Percentiles rank a stretch among this genome's conserved stretches.
These are phyloP conservation scores for Spizellomyces sp. DNA, from an alignment of 192 early-diverging fungal species.

Conservation along the genomic window DNA sequence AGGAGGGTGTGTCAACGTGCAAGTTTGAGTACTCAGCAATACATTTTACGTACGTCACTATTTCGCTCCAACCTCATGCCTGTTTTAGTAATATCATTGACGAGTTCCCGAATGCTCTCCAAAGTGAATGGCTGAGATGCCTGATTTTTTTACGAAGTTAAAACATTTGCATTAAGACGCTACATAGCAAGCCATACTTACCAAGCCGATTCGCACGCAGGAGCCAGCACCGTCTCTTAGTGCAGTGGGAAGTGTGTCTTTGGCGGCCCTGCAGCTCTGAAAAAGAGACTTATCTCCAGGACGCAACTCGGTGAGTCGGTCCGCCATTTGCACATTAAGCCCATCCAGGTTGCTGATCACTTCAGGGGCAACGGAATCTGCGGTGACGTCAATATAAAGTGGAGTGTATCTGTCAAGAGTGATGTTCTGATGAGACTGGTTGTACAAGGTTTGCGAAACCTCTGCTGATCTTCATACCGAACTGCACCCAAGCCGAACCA, in stretches of 20 bases:
- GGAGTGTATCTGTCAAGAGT: slow-evolving; percentile 21
- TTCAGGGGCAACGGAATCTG: slow-evolving; percentile 9
- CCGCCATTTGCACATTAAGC: slow-evolving; percentile 12
- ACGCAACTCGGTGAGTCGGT: not conserved
- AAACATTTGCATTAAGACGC: not conserved
- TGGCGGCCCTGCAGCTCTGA: not conserved
- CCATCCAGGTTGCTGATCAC: slow-evolving; percentile 24
- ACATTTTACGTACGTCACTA: not conserved
- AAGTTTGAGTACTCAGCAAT: not conserved
- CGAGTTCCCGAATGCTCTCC: not conserved
- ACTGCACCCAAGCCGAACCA: slow-evolving; percentile 19
- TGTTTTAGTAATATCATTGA: slow-evolving; percentile 9
- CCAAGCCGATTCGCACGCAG: slow-evolving; percentile 17
- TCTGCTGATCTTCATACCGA: slow-evolving; percentile 1
- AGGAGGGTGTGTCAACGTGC: not conserved
- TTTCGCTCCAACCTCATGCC: slow-evolving; percentile 18
- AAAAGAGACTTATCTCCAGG: not conserved
- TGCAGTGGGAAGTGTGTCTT: not conserved
- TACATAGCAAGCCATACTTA: not conserved
- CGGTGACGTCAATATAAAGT: slow-evolving; percentile 22
- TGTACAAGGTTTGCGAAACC: not conserved
- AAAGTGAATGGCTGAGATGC: not conserved
- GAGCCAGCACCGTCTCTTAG: not conserved
- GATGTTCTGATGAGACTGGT: not conserved
- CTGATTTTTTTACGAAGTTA: not conserved